A percentile compares a stretch with the other conserved stretches of the same genome.
Evolutionary conservation across 1,284 basidiomycete species (phyloP).

Genomic region (Golubevia pallescens): DNA sequence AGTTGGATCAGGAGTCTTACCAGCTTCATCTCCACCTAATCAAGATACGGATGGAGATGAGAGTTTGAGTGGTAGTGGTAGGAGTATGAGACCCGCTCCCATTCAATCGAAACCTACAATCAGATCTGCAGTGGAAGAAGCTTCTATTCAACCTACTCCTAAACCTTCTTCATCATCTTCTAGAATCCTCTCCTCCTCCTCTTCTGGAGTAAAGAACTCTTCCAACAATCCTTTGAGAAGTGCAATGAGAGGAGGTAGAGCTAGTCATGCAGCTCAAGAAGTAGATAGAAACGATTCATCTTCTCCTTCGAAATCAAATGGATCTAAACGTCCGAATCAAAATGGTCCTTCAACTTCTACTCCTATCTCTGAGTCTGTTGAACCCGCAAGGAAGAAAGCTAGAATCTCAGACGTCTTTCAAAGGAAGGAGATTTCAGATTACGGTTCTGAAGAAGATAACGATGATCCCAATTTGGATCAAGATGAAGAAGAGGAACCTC

Average conservation of each 20-base stretch:
- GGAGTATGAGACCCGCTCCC: neutral
- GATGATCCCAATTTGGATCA: neutral
- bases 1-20: neutral
- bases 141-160: neutral
- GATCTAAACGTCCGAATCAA: neutral
- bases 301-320: neutral
- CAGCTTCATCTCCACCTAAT: neutral
- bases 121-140: neutral
- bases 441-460: neutral
- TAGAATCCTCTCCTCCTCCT: too few relatives aligned
- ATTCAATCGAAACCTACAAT: neutral
- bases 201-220: too few relatives aligned
- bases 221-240: too few relatives aligned
- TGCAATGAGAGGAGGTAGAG: neutral
- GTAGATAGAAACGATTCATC: neutral
- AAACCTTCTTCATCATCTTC: neutral
- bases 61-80: neutral
- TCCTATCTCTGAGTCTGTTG: neutral
- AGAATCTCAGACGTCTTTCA: neutral
- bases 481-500: neutral
- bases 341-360: neutral
- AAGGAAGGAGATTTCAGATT: neutral
- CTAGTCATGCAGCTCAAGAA: neutral
- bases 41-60: neutral
- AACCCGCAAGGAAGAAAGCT: neutral